Evolutionary conservation across 2,329 filamentous ascomycete genomes (phyloP).

Genomic region (Xylaria multiplex): DNA sequence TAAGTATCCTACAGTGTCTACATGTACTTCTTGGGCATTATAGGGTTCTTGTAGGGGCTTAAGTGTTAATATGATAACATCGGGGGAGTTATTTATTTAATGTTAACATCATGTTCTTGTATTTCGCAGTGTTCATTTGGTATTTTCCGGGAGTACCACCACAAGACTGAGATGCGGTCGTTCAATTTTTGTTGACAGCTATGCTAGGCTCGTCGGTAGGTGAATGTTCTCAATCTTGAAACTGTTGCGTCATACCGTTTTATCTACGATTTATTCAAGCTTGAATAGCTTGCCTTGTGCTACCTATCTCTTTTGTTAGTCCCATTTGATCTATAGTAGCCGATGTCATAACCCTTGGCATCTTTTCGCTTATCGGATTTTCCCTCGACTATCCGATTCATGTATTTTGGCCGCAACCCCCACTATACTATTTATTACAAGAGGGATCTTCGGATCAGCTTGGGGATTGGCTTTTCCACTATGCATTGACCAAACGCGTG

Average conservation of each 20-base stretch:
- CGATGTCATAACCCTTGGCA: constrained; percentile 36
- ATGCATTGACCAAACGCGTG: too few species aligned
- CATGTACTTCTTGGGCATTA: neutral
- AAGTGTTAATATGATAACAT: too few species aligned
- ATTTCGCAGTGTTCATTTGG: too few species aligned
- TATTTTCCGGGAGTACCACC: too few species aligned
- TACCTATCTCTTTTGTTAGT: neutral
- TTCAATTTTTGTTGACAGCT: too few species aligned
- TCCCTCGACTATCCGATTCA: constrained; percentile 8
- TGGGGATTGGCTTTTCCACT: neutral
- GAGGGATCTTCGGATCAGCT: constrained; percentile 5
- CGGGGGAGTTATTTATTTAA: too few species aligned
- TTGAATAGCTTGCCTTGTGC: neutral
- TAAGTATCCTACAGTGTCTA: neutral
- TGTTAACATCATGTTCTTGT: too few species aligned
- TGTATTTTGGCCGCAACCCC: neutral
- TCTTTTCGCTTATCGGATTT: constrained; percentile 34
- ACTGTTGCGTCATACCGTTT: constrained; percentile 24
- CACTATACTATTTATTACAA: neutral
- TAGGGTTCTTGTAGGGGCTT: too few species aligned
- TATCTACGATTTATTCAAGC: constrained; percentile 8
- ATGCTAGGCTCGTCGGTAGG: too few species aligned
- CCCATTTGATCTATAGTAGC: neutral
- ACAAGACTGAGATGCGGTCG: too few species aligned
- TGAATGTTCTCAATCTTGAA: neutral